Evolutionary conservation across 179 eudicot species (phyloP).

Genomic region (Vitellaria paradoxa): DNA sequence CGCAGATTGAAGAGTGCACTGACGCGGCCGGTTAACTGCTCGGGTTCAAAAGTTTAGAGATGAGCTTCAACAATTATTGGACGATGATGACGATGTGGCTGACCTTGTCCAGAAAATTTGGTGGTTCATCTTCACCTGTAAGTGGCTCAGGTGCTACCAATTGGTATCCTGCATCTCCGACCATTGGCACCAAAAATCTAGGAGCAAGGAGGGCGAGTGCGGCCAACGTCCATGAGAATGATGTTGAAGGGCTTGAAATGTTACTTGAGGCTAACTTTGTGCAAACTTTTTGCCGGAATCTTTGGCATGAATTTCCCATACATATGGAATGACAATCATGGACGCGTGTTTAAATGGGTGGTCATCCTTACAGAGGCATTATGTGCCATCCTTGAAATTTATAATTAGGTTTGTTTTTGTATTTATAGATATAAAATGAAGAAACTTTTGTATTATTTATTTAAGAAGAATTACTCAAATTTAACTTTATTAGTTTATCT

Average conservation of each 20-base stretch:
- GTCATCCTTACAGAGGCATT: conserved; percentile 46
- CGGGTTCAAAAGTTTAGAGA: conserved; percentile 98
- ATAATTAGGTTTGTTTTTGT: too few species aligned
- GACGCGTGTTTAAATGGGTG: conserved; percentile 91
- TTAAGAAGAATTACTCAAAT: too few species aligned
- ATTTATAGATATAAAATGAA: too few species aligned
- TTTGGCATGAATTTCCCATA: conserved; percentile 97
- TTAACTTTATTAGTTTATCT: too few species aligned
- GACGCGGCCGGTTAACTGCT: conserved; percentile 95
- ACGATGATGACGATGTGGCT: conserved; percentile 97
- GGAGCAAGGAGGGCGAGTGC: conserved; percentile 84
- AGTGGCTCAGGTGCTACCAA: conserved; percentile 74
- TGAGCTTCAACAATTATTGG: conserved; percentile 94
- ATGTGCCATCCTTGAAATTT: conserved; percentile 38
- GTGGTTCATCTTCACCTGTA: conserved; percentile 61
- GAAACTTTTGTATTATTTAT: too few species aligned
- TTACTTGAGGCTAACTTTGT: conserved; percentile 85
- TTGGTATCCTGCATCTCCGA: conserved; percentile 74
- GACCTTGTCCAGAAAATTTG: conserved; percentile 85
- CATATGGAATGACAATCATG: conserved; percentile 67
- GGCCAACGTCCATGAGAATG: conserved; percentile 75
- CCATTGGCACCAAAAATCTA: conserved; percentile 74
- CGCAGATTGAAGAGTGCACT: conserved; percentile 91
- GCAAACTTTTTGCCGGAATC: conserved; percentile 73
- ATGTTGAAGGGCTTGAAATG: conserved; percentile 96